Evolutionary conservation across 306 rosid genomes (phyloP).

Genomic region (Lathyrus sativus): DNA sequence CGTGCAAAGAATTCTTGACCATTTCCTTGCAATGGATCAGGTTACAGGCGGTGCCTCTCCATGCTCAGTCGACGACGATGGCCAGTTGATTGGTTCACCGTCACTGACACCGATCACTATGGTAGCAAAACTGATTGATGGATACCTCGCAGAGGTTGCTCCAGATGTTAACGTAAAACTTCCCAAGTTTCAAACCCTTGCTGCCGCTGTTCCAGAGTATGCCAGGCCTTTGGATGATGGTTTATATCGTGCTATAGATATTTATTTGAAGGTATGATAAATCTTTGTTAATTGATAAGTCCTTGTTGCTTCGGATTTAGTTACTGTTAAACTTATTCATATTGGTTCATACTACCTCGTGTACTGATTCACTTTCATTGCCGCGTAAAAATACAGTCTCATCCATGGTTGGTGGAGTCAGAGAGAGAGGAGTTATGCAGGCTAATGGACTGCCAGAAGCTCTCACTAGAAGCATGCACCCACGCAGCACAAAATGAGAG

Average conservation of each 20-base stretch:
- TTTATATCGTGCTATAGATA: slow-evolving; percentile 93
- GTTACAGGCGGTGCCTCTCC: slow-evolving; percentile 76
- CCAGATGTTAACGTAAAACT: slow-evolving; percentile 93
- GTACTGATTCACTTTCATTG: slow-evolving; percentile 38
- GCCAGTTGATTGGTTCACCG: slow-evolving; percentile 87
- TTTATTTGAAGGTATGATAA: slow-evolving; percentile 77
- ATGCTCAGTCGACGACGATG: slow-evolving; percentile 73
- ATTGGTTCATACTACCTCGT: background rate
- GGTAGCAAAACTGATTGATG: slow-evolving; percentile 97
- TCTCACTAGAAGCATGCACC: slow-evolving; percentile 96
- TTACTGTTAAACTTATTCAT: background rate
- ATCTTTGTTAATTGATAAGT: background rate
- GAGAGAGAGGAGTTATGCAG: slow-evolving; percentile 91
- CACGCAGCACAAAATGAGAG: slow-evolving; percentile 98
- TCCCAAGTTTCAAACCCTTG: slow-evolving; percentile 86
- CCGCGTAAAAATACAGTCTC: slow-evolving; percentile 67
- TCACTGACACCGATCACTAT: slow-evolving; percentile 83
- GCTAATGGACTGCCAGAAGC: slow-evolving; percentile 98
- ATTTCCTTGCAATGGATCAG: slow-evolving; percentile 87
- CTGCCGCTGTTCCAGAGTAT: slow-evolving; percentile 94
- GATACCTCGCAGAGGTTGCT: slow-evolving; percentile 98
- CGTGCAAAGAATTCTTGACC: slow-evolving; percentile 85
- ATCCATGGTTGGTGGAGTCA: slow-evolving; percentile 93
- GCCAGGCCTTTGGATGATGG: slow-evolving; percentile 98
- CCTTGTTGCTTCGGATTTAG: background rate